Evolutionary conservation across 306 rosid genomes (phyloP).

Genomic region (Begonia fuchsioides): DNA sequence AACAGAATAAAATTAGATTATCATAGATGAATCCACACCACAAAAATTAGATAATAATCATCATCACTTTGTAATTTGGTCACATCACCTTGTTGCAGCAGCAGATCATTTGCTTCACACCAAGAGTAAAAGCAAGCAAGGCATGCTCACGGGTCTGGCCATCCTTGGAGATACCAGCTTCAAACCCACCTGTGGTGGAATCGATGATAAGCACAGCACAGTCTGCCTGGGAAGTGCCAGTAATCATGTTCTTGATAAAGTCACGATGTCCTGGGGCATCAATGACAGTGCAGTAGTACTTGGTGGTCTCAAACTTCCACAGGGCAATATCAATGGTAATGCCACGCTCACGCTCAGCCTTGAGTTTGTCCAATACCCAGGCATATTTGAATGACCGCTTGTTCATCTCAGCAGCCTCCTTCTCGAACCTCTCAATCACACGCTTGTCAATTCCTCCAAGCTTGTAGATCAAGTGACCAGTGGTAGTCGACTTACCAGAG

Average conservation of each 20-base stretch:
- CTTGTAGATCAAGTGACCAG: slow-evolving; percentile 26
- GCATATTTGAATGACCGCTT: too few relatives aligned
- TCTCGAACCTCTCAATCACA: slow-evolving; percentile 32
- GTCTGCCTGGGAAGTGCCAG: slow-evolving; percentile 29
- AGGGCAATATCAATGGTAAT: slow-evolving; percentile 23
- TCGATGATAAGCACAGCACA: slow-evolving; percentile 25
- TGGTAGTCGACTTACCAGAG: slow-evolving; percentile 29
- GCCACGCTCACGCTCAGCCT: too few relatives aligned
- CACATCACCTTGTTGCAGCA: slow-evolving; percentile 19
- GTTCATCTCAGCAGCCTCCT: slow-evolving; percentile 31
- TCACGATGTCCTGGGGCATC: slow-evolving; percentile 31
- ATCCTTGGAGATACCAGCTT: slow-evolving; percentile 32
- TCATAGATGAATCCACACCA: too few relatives aligned
- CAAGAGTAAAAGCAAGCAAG: slow-evolving; percentile 30
- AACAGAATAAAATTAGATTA: not conserved
- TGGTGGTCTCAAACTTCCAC: slow-evolving; percentile 30
- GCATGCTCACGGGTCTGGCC: slow-evolving; percentile 32
- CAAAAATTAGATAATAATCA: too few relatives aligned
- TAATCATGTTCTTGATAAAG: slow-evolving; percentile 27
- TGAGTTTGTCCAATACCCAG: too few relatives aligned
- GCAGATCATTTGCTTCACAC: slow-evolving; percentile 28
- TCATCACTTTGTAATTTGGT: not conserved
- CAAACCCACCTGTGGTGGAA: slow-evolving; percentile 27
- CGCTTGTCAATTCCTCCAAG: slow-evolving; percentile 35
- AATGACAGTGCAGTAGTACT: slow-evolving; percentile 23